phyloP scores from a whole-genome alignment of 2,329 filamentous ascomycete genomes.

The Cercospora brassicicola region DNA sequence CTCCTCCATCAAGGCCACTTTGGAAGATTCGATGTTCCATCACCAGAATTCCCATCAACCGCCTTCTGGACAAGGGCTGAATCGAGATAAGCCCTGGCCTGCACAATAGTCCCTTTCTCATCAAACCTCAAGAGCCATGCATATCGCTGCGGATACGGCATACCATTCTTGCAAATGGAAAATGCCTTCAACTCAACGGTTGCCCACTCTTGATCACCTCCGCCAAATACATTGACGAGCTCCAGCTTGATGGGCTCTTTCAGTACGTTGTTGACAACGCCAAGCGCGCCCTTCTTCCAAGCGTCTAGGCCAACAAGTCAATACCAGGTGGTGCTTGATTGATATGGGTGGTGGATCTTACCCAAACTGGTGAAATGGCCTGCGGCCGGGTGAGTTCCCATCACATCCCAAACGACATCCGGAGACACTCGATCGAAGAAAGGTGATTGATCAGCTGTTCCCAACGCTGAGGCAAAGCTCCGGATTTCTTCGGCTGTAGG shows the following conservation, averaged over 20 bases:
- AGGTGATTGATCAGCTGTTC: conserved; percentile 27
- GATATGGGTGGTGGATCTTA: conserved; percentile 4
- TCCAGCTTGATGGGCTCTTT: conserved; percentile 28
- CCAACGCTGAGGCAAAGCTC: conserved; percentile 26
- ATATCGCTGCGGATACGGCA: conserved; percentile 34
- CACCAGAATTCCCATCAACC: conserved; percentile 24
- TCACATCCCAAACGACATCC: conserved; percentile 35
- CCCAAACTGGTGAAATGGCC: conserved; percentile 30
- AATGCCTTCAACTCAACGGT: conserved; percentile 34
- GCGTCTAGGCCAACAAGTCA: conserved; percentile 17
- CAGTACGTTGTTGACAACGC: conserved; percentile 29
- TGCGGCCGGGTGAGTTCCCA: conserved; percentile 34
- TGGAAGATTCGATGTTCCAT: neutral
- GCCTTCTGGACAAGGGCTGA: conserved; percentile 33
- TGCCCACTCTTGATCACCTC: conserved; percentile 34
- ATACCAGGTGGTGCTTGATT: neutral
- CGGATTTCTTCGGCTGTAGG: conserved; percentile 30
- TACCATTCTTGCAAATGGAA: conserved; percentile 37
- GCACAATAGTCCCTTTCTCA: conserved; percentile 30
- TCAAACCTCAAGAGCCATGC: conserved; percentile 35
- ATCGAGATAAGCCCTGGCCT: conserved; percentile 33
- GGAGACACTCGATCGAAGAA: conserved; percentile 34
- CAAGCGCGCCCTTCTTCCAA: conserved; percentile 35
- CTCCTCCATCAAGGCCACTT: conserved; percentile 3
- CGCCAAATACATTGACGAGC: conserved; percentile 33